phyloP scores from a whole-genome alignment of 2,329 filamentous ascomycete genomes.

The Xylaria multiplex region DNA sequence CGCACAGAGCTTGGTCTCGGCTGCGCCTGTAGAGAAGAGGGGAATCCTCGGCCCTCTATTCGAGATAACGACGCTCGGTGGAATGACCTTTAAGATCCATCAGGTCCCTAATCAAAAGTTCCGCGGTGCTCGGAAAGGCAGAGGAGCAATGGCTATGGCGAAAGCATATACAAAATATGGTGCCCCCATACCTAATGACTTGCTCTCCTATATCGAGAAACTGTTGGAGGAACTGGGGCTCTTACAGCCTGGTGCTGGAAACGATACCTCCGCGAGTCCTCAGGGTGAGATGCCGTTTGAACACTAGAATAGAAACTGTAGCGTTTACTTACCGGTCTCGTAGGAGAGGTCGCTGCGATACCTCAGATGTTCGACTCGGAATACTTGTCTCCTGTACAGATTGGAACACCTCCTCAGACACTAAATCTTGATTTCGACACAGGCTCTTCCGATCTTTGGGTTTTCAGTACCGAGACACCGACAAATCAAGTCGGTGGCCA shows the following conservation, averaged over 20 bases:
- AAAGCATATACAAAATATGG: slow-evolving; percentile 55
- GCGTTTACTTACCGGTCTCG: slow-evolving; percentile 29
- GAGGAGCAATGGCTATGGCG: slow-evolving; percentile 53
- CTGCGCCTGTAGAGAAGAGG: slow-evolving; percentile 47
- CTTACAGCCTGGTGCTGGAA: slow-evolving; percentile 33
- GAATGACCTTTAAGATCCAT: slow-evolving; percentile 52
- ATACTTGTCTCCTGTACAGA: slow-evolving; percentile 50
- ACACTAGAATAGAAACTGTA: background rate
- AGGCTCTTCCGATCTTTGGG: slow-evolving; percentile 60
- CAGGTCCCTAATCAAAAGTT: slow-evolving; percentile 54
- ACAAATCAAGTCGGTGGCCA: slow-evolving; percentile 52
- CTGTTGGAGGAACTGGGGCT: slow-evolving; percentile 51
- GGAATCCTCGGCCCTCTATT: slow-evolving; percentile 41
- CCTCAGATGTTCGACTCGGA: slow-evolving; percentile 49
- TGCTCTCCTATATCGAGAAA: slow-evolving; percentile 49
- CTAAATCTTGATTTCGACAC: slow-evolving; percentile 59
- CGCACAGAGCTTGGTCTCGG: slow-evolving; percentile 43
- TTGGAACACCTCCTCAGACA: slow-evolving; percentile 55
- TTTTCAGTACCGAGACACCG: slow-evolving; percentile 55
- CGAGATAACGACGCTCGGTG: slow-evolving; percentile 52
- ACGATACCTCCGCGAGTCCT: slow-evolving; percentile 17
- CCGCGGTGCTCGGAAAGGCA: slow-evolving; percentile 43
- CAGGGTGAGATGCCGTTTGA: slow-evolving; percentile 30
- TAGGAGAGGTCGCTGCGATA: slow-evolving; percentile 47
- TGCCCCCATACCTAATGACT: slow-evolving; percentile 48